phyloP scores from a whole-genome alignment of 495 filamentous ascomycete genomes.

The Annulohypoxylon nitens region DNA sequence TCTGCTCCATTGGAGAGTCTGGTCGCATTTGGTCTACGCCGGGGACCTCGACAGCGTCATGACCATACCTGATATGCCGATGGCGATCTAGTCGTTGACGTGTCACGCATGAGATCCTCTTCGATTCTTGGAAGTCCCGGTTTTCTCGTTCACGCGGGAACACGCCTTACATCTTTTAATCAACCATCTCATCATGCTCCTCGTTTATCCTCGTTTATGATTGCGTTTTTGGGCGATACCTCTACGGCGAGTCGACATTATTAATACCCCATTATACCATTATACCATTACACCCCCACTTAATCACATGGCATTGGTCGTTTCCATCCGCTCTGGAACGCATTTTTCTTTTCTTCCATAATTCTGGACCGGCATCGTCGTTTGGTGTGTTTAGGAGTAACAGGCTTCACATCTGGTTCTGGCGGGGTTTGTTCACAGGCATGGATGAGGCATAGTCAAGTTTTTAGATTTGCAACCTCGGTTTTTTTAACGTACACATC shows the following conservation, averaged over 20 bases:
- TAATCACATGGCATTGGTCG: constrained; percentile 41
- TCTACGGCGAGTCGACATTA: constrained; percentile 30
- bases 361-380: constrained; percentile 46
- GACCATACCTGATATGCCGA: constrained; percentile 43
- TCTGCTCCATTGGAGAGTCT: constrained; percentile 88
- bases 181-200: constrained; percentile 24
- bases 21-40: constrained; percentile 77
- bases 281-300: constrained; percentile 31
- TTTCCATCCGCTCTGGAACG: constrained; percentile 24
- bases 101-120: constrained; percentile 17
- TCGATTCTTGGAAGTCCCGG: constrained; percentile 17
- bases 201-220: constrained; percentile 27
- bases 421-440: constrained; percentile 33
- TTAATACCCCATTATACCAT: constrained; percentile 26
- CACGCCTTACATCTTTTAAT: constrained; percentile 33
- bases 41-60: constrained; percentile 49
- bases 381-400: constrained; percentile 47
- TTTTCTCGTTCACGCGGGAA: constrained; percentile 26
- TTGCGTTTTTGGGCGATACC: constrained; percentile 27
- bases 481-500: constrained; percentile 11
- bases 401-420: constrained; percentile 39
- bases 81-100: constrained; percentile 41
- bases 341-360: constrained; percentile 26
- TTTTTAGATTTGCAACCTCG: constrained; percentile 37
- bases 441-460: constrained; percentile 38